Base-by-base conservation (phyloP, 768 basidiomycete genomes). In the Pholiota microspora region DNA sequence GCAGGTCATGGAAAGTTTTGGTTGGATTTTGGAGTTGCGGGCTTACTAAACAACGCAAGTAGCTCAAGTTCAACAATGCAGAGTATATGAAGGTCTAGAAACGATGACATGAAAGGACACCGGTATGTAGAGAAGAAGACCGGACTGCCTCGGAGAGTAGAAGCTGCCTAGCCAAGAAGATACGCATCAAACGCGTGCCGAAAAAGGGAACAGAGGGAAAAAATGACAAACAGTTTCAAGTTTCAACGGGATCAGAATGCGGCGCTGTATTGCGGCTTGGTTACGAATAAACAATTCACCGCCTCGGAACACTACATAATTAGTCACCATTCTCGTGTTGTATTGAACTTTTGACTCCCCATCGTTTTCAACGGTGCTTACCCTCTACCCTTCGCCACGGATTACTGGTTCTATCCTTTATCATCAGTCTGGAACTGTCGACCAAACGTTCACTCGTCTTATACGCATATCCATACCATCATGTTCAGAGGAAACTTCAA, bases 381-480 rank as follows among this genome's bases (percentile, higher is more conserved):
- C 45, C 25, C 49, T 45, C 35, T 34, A 29, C 52, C 53, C 45
- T 35, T 48, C 46, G 50, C 34, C 34, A 46, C 45, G 52, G 53
- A 46, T 55, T 49, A 44, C 51, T 46, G 57, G 48, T 45, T 45
- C 42, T 55, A 12, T 56, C 59, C 32, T 42, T 34, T 49, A 59
- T 57, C 54, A 57, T 55, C 66, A 68, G 67, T 67, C 63, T 64
- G 67, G 64, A 57, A 68, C 66, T 71, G 67, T 63, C 46, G 49
- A 51, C 47, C 47, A 44, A 23, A 57, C 51, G 32, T 56, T 60
- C 49, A 46, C 40, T 53, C 59, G 48, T 57, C 55, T 52, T 42
- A 28, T 54, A 53, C 40, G 48, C 51, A 44, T 18, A 15, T 53
- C 40, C 44, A 34, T 50, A 45, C 56, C 51, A 59, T 59, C 55